These are phyloP conservation scores for Corchorus olitorius DNA, from an alignment of 345 rosid species.

Conservation along the genomic window DNA sequence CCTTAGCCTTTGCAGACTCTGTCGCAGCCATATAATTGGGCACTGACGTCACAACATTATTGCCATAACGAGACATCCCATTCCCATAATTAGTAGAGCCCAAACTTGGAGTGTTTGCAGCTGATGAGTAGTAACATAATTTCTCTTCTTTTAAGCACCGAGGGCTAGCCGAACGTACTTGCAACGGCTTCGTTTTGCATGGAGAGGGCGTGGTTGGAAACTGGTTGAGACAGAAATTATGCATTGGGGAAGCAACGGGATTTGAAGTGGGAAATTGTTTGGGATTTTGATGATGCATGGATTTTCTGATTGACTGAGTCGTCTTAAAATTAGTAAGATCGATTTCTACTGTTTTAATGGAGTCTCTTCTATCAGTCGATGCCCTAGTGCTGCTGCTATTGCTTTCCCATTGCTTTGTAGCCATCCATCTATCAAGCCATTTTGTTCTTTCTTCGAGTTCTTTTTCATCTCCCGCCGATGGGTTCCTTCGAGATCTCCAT, in stretches of 20 bases:
- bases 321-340: constrained; percentile 41
- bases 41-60: constrained; percentile 23
- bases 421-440: constrained; percentile 93
- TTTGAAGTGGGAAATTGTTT: constrained; percentile 23
- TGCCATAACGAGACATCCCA: constrained; percentile 38
- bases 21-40: constrained; percentile 94
- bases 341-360: constrained; percentile 54
- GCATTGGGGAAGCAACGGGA: too few relatives aligned
- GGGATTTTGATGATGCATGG: constrained; percentile 22
- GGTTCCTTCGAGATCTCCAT: constrained; percentile 57
- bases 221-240: constrained; percentile 28
- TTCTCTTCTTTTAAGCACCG: constrained; percentile 37
- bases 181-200: constrained; percentile 48
- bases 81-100: constrained; percentile 3
- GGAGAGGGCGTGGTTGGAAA: constrained; percentile 69
- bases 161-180: constrained; percentile 70
- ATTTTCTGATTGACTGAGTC: constrained; percentile 24
- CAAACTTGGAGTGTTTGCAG: constrained; percentile 51
- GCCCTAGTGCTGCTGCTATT: constrained; percentile 37
- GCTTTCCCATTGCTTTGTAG: constrained; percentile 67
- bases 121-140: constrained; percentile 27
- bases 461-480: constrained; percentile 56
- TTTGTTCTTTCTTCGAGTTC: constrained; percentile 56
- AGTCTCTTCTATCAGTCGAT: constrained; percentile 49
- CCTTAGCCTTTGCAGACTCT: constrained; percentile 80